These are phyloP conservation scores for Penicillium canariense DNA, from an alignment of 495 filamentous ascomycete species.

Conservation along the genomic window DNA sequence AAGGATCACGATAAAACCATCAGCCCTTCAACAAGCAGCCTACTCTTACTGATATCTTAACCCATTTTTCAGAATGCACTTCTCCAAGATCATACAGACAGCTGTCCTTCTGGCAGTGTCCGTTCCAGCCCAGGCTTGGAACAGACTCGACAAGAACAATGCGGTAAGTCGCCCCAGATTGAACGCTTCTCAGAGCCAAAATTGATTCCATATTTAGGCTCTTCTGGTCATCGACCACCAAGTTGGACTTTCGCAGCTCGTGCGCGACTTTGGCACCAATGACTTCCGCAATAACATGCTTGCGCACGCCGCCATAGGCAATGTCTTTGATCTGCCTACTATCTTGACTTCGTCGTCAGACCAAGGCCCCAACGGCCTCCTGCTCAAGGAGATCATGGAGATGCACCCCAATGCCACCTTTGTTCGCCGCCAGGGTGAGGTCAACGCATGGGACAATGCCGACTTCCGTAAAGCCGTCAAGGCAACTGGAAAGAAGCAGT, in stretches of 20 bases:
- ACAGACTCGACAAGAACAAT: conserved; percentile 55
- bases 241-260: conserved; percentile 63
- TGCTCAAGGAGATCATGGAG: conserved; percentile 67
- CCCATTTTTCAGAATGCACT: conserved; percentile 12
- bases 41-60: neutral
- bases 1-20: neutral
- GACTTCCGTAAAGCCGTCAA: conserved; percentile 66
- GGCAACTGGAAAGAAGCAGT: conserved; percentile 64
- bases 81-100: conserved; percentile 16
- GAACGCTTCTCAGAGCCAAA: neutral
- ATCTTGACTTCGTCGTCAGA: conserved; percentile 70
- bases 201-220: conserved; percentile 19
- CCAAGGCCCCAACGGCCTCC: conserved; percentile 58
- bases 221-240: conserved; percentile 73
- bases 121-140: conserved; percentile 31
- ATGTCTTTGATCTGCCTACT: conserved; percentile 66
- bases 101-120: conserved; percentile 18
- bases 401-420: conserved; percentile 67
- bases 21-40: neutral
- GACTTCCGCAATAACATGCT: conserved; percentile 66
- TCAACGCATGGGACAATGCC: conserved; percentile 76
- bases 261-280: conserved; percentile 61
- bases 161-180: conserved; percentile 34
- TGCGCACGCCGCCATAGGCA: conserved; percentile 65
- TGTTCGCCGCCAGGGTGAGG: conserved; percentile 69